Conservation (phyloP, 352 stramenopile species). For the Globisporangium camurandrum region DNA sequence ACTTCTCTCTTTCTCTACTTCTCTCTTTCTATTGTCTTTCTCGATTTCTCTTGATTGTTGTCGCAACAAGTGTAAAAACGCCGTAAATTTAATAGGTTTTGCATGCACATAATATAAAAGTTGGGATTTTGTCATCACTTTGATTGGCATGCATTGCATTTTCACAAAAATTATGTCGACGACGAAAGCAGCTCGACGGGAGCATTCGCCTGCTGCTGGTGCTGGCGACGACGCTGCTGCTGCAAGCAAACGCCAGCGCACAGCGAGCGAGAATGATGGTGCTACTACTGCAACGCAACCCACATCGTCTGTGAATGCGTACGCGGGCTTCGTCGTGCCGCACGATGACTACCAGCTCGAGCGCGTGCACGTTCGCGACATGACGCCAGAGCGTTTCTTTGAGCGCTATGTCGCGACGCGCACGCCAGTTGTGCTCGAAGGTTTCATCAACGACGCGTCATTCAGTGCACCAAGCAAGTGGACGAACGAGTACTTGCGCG, state of each 20-base stretch:
- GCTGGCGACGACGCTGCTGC: not conserved
- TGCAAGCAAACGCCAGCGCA: conserved; percentile 34
- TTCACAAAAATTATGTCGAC: not conserved
- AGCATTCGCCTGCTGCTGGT: too few species aligned
- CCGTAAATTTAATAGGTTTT: too few species aligned
- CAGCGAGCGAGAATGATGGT: conserved; percentile 11
- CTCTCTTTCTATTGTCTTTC: too few species aligned
- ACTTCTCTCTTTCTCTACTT: too few species aligned
- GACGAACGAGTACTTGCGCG: conserved; percentile 66
- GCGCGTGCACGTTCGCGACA: conserved; percentile 34
- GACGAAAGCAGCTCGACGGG: conserved; percentile 5
- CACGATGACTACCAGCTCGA: conserved; percentile 37
- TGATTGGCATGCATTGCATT: not conserved
- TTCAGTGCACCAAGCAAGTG: conserved; percentile 59
- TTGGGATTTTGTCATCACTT: not conserved
- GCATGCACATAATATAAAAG: too few species aligned
- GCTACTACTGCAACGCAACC: not conserved
- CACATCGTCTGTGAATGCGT: conserved; percentile 51
- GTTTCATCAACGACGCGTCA: conserved; percentile 43
- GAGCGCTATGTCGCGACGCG: conserved; percentile 66
- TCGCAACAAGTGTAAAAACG: too few species aligned
- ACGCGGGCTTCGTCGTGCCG: conserved; percentile 47
- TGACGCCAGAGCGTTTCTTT: conserved; percentile 74
- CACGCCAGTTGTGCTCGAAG: conserved; percentile 71
- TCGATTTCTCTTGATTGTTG: too few species aligned